A percentile compares a stretch with the other conserved stretches of the same genome.
Evolutionary conservation across 2,329 filamentous ascomycete species (phyloP).

Genomic region (Curvularia sp.): DNA sequence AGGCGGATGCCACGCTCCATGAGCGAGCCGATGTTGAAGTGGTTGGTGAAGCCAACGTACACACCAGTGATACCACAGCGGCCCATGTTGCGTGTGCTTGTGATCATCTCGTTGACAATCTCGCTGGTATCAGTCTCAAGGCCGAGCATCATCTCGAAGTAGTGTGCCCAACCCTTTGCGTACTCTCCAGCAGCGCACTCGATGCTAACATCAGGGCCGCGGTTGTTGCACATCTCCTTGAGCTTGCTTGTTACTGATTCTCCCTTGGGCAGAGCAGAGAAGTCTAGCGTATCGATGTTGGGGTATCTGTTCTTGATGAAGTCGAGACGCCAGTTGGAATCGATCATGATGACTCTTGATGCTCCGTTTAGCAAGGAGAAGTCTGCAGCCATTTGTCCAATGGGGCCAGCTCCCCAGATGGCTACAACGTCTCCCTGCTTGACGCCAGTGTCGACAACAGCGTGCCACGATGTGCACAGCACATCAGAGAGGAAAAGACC

Average conservation of each 20-base stretch:
- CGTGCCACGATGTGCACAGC: constrained; percentile 78
- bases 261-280: constrained; percentile 65
- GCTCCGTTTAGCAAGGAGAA: constrained; percentile 76
- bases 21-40: constrained; percentile 81
- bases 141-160: constrained; percentile 67
- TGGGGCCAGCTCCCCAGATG: constrained; percentile 86
- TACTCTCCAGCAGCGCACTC: constrained; percentile 73
- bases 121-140: constrained; percentile 86
- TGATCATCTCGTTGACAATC: constrained; percentile 80
- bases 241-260: constrained; percentile 73
- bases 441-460: constrained; percentile 83
- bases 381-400: constrained; percentile 78
- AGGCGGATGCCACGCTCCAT: constrained; percentile 89
- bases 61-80: constrained; percentile 79
- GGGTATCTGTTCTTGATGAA: constrained; percentile 71
- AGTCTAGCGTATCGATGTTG: constrained; percentile 74
- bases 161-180: constrained; percentile 67
- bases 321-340: constrained; percentile 74
- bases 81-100: constrained; percentile 74
- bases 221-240: constrained; percentile 73
- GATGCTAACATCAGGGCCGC: constrained; percentile 75
- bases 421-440: constrained; percentile 78
- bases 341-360: constrained; percentile 77
- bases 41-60: constrained; percentile 73
- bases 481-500: constrained; percentile 83